Base-by-base conservation (phyloP, 768 basidiomycete species). In the Sporobolomyces phaffii region DNA sequence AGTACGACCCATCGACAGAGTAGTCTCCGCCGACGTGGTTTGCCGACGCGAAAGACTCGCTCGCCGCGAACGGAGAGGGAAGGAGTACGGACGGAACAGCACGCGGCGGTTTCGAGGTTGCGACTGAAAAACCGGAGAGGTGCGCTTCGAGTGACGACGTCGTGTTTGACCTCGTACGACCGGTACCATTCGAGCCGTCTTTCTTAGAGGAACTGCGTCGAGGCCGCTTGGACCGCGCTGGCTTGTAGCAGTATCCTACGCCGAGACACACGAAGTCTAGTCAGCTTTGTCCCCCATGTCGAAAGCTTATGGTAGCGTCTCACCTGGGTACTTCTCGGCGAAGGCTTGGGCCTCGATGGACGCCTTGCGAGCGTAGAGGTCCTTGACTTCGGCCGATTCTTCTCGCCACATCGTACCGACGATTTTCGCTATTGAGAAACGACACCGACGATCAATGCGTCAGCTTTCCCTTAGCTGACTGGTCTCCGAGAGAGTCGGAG, bases 161-260 rank as follows among this genome's bases (percentile, higher is more conserved):
- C 54, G 54, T 56, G 26, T 20, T 43, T 10, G 54, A 5, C 28
- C 54, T 7, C 9, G 40, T 8, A 24, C 54, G 38, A 7, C 54
- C 38, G 4, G 54, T 14, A 2, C 48, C 48, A 29, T 29, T 24
- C 7, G 8, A 7, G 22, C 29, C 13, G 14, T 54, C 28, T 26
- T 56, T 56, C 40, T 41, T 41, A 8, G 54, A 43, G 4, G 54
- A 24, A 9, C 28, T 56, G 4, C 54, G 54, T 17, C 54, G 38
- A 43, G 54, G 54, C 17, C 26, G 15, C 9, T 26, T 40, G 5
- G 54, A 56, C 2, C 3, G 54, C 26, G 54, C n/a, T 4, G 54
- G 54, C 26, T 56, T 56, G 54, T 56, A 56, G 15, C 10, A 41
- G 54, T 56, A 41, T 26, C 54, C 54, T 56, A 26, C 11, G 40